These are phyloP conservation scores for Globisporangium viniferum DNA, from an alignment of 352 stramenopile species.

Conservation along the genomic window DNA sequence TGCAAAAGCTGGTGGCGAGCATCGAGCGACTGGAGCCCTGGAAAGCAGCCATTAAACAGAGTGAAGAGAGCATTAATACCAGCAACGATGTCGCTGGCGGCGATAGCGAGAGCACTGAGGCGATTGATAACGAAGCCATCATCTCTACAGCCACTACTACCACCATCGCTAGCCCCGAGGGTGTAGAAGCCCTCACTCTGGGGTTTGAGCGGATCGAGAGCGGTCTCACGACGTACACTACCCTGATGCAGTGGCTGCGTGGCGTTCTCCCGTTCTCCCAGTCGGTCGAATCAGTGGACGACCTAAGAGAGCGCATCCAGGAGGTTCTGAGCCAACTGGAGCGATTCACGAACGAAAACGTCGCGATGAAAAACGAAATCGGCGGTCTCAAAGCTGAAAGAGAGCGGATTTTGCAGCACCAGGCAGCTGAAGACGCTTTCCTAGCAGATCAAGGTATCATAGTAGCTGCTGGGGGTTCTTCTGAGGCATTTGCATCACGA, in stretches of 20 bases:
- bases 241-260: constrained; percentile 26
- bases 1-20: constrained; percentile 11
- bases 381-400: constrained; percentile 5
- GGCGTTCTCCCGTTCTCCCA: constrained; percentile 29
- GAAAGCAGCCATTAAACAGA: constrained; percentile 2
- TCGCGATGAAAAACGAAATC: constrained; percentile 15
- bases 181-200: constrained; percentile 15
- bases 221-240: constrained; percentile 24
- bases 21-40: constrained; percentile 19
- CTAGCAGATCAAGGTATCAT: constrained; percentile 20
- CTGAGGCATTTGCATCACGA: constrained; percentile 1
- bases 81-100: not conserved
- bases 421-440: constrained; percentile 21
- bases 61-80: not conserved
- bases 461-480: not conserved
- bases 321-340: constrained; percentile 31
- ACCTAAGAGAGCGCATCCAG: constrained; percentile 27
- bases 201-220: constrained; percentile 29
- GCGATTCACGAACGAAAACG: constrained; percentile 19
- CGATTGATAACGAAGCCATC: too few species aligned
- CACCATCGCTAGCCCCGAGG: not conserved
- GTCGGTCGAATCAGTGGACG: constrained; percentile 21
- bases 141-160: not conserved
- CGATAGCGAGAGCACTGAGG: not conserved
- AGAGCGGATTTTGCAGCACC: constrained; percentile 21